Conservation (phyloP, 75 land plant species). For the Azolla pinnata region DNA sequence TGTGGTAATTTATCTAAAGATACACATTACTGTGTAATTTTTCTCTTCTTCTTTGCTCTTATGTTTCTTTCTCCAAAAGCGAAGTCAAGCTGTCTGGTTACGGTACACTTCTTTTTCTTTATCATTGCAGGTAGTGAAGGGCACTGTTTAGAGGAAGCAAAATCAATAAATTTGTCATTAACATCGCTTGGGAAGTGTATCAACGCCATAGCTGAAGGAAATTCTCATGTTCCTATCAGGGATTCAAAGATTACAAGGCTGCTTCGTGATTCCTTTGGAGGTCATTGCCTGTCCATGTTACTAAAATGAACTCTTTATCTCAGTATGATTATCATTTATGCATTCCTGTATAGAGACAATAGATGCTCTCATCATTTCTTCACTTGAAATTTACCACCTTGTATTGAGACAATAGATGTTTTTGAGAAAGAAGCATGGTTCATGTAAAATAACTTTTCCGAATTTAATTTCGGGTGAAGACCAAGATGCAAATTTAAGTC, state of each 20-base stretch:
- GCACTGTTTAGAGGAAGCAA: slow-evolving; percentile 65
- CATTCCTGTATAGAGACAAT: no score
- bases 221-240: slow-evolving; percentile 62
- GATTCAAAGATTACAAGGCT: slow-evolving; percentile 76
- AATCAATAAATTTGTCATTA: slow-evolving; percentile 66
- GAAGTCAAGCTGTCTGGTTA: background rate
- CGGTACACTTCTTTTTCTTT: background rate
- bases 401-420: no score
- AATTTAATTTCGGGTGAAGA: no score
- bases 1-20: no score
- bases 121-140: slow-evolving; percentile 78
- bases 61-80: background rate
- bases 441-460: no score
- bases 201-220: slow-evolving; percentile 73
- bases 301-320: no score
- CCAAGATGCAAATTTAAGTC: no score
- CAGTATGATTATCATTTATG: no score
- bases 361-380: no score
- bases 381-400: no score
- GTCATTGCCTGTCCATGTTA: no score
- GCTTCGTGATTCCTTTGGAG: slow-evolving; percentile 87
- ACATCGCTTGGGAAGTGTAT: slow-evolving; percentile 78
- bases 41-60: background rate
- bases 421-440: no score
- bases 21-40: background rate